Evolutionary conservation across 164 flowering plant species (phyloP), one percentile per base, ranked within the genome.

Genomic region (Dillenia turbinata): DNA sequence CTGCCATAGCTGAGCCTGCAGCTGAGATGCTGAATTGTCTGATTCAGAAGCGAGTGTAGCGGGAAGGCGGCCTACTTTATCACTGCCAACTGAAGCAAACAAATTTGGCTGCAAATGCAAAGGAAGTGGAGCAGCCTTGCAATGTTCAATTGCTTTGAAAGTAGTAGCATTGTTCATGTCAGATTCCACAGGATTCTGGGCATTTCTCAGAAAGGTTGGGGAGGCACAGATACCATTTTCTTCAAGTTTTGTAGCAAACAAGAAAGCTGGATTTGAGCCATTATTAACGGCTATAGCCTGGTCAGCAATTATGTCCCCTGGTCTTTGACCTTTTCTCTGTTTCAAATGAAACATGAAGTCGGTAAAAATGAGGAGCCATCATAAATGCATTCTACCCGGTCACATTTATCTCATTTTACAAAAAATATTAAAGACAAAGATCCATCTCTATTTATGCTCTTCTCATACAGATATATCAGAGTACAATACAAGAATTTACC

Each of bases 291-390:
- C 66, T 66, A 65, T 89, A 22, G 85, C 79, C 54, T 77, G 81
- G 57, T 81, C 84, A 52, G 66, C 69, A 58, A 78, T 68, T 69
- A 65, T 81, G 60, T 77, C 92, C 48, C 71, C 84, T 6, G 83
- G 87, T 77, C 89, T 86, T 44, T 88, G 97, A 70, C 78, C 81
- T 61, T 85, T 83, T 71, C 94, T 89, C 97, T 94, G 83, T 66
- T 65, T 79, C 52, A 0, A 33, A 33, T 5, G 40, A 33, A 33
- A 5, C 40, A 33, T 33, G 40, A 33, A 33, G 5, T 33, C 40
- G 7, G 40, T 33, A 5, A 33, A 33, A 33, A 33, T 33, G 40
- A 33, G 40, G 0, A 33, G 40, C 40, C 7, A 6, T 33, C 7
- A 33, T 33, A 33, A 33, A 33, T 33, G 40, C 40, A 33, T 33